Evolutionary conservation across 129 eudicot genomes (phyloP).

Genomic region (Centrapalus pauciflorus): DNA sequence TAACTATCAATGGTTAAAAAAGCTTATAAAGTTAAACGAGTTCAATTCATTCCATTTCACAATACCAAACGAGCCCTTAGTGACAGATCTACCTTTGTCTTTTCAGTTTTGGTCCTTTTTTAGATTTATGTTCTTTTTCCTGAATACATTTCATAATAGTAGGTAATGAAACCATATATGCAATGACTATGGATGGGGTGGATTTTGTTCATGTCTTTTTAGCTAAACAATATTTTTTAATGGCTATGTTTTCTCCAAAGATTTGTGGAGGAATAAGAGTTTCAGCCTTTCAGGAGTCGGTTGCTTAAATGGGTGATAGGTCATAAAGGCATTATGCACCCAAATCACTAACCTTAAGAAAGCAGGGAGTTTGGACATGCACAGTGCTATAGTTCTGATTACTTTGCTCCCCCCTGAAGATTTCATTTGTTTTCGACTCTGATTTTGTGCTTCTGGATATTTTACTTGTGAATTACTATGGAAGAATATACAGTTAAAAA

Average conservation of each 20-base stretch:
- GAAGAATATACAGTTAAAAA: not conserved
- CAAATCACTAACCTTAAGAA: not conserved
- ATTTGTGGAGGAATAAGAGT: not conserved
- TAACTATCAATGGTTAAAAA: no score
- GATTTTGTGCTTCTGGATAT: not conserved
- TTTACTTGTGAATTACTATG: not conserved
- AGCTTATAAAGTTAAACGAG: no score
- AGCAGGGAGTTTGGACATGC: not conserved
- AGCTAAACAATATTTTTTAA: not conserved
- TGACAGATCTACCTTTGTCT: not conserved
- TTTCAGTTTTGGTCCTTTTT: not conserved
- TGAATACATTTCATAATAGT: not conserved
- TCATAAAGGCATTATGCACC: not conserved
- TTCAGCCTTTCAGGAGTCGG: not conserved
- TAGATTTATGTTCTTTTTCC: not conserved
- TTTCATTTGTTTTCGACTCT: not conserved
- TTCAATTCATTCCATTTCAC: no score
- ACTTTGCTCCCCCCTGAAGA: not conserved
- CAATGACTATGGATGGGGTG: not conserved
- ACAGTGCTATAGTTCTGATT: not conserved
- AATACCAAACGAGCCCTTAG: no score
- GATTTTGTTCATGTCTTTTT: not conserved
- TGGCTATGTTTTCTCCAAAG: not conserved
- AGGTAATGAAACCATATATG: not conserved
- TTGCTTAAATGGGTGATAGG: not conserved